Evolutionary conservation across 306 rosid species (phyloP).

Genomic region (Medicago arabica): DNA sequence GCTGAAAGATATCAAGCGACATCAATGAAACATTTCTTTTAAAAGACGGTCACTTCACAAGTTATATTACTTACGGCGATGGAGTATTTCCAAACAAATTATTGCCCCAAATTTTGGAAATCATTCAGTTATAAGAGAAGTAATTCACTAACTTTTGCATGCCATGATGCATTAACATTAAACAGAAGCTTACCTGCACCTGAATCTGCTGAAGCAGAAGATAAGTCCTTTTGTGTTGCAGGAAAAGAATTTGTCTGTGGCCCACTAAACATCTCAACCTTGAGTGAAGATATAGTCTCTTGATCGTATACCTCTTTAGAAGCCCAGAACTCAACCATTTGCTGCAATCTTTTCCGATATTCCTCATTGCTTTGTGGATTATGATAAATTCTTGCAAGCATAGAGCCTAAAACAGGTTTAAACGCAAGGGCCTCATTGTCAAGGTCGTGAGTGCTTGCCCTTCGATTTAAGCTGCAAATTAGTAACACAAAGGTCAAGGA

Average conservation of each 20-base stretch:
- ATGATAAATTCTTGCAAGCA: constrained; percentile 93
- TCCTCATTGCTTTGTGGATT: constrained; percentile 92
- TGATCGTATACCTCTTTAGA: constrained; percentile 83
- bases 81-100: constrained; percentile 23
- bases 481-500: constrained; percentile 42
- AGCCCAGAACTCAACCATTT: constrained; percentile 94
- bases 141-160: constrained; percentile 27
- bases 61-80: constrained; percentile 9
- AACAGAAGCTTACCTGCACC: constrained; percentile 60
- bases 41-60: neutral
- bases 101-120: constrained; percentile 24
- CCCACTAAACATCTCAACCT: constrained; percentile 86
- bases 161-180: neutral
- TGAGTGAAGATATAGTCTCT: constrained; percentile 68
- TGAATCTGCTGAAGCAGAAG: constrained; percentile 63
- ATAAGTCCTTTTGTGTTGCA: constrained; percentile 63
- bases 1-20: constrained; percentile 18
- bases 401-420: constrained; percentile 83
- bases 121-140: constrained; percentile 5
- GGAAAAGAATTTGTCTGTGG: constrained; percentile 62
- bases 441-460: constrained; percentile 59
- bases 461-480: constrained; percentile 69
- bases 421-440: constrained; percentile 92
- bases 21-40: neutral
- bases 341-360: constrained; percentile 78